Base-by-base conservation (phyloP, 257 asterid genomes). In the Forsythia viridissima region DNA sequence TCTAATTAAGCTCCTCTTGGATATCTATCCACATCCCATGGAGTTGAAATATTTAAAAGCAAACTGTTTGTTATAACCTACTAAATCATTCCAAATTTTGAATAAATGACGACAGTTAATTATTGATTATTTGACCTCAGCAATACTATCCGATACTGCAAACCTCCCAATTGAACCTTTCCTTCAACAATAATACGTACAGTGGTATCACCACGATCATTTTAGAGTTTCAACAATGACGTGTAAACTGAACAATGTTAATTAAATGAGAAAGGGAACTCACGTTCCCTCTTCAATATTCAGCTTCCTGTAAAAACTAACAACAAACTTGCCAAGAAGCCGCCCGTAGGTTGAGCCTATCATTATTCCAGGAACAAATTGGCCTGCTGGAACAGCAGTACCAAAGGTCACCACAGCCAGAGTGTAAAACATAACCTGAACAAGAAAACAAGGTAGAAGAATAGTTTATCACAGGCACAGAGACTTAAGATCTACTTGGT, bases 201-300 rank as follows among this genome's bases (percentile, higher is more conserved):
- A 51, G 18, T 66, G 71, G 40, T 73, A 66, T 80, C 78, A 46
- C 41, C 71, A 61, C 5, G 34, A 52, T 40, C 37, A n/a, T 20
- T 39, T 9, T 57, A 81, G 51, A 65, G 68, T 77, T 71, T 48
- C 41, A 18, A 52, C 43, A 13, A 36, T 15, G 66, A 71, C 41
- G 40, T 72, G 41, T 59, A 77, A 81, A 72, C 66, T 43, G 18
- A 40, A 40, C 40, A 77, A 44, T 75, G 15, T 37, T 46, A 20
- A 38, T 72, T 75, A 70, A 69, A 71, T 6, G 24, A 41, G 70
- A 36, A 76, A 66, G 77, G 63, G 80, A 65, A 86, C 99, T 92
- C 84, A 95, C 99, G 99, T 93, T 88, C 98, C 99, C 88, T 96
- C 99, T 84, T 96, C 98, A 66, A 96, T 92, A 82, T 93, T 93